Evolutionary conservation across 2,329 filamentous ascomycete species (phyloP).

Genomic region (Macrophomina tecta): DNA sequence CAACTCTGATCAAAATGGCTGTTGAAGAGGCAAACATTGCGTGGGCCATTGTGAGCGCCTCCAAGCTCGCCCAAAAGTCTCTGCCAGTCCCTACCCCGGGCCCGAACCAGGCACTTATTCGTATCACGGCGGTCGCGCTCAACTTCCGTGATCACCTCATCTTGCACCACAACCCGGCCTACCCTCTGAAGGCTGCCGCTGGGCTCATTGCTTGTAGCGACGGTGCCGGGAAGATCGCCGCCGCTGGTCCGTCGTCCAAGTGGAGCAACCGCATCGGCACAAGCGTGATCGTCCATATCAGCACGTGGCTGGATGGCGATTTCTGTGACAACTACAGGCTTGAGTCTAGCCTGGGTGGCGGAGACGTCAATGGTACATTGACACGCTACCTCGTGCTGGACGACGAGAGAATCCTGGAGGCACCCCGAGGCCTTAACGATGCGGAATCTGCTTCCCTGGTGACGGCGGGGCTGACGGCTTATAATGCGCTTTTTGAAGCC

Average conservation of each 20-base stretch:
- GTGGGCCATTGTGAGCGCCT: constrained; percentile 3
- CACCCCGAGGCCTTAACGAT: constrained; percentile 46
- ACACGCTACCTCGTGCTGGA: constrained; percentile 52
- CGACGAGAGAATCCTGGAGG: constrained; percentile 46
- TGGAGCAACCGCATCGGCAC: constrained; percentile 29
- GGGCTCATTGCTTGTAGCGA: constrained; percentile 33
- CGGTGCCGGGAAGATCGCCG: constrained; percentile 33
- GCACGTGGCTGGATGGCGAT: constrained; percentile 31
- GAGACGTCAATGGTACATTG: constrained; percentile 48
- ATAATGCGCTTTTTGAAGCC: constrained; percentile 52
- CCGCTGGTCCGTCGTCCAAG: constrained; percentile 20
- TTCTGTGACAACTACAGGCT: constrained; percentile 26
- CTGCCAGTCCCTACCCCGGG: not conserved
- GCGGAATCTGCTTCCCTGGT: constrained; percentile 49
- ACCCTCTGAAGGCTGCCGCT: not conserved
- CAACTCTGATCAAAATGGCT: not conserved
- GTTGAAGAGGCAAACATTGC: not conserved
- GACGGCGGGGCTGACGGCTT: constrained; percentile 56
- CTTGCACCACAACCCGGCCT: constrained; percentile 14
- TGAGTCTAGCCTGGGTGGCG: constrained; percentile 34
- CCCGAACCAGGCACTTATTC: constrained; percentile 28
- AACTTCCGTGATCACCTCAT: constrained; percentile 25
- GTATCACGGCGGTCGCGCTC: constrained; percentile 22
- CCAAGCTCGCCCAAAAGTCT: not conserved
- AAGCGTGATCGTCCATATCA: constrained; percentile 29